phyloP scores from a whole-genome alignment of 2,329 filamentous ascomycete species.

The Fusarium torulosum region DNA sequence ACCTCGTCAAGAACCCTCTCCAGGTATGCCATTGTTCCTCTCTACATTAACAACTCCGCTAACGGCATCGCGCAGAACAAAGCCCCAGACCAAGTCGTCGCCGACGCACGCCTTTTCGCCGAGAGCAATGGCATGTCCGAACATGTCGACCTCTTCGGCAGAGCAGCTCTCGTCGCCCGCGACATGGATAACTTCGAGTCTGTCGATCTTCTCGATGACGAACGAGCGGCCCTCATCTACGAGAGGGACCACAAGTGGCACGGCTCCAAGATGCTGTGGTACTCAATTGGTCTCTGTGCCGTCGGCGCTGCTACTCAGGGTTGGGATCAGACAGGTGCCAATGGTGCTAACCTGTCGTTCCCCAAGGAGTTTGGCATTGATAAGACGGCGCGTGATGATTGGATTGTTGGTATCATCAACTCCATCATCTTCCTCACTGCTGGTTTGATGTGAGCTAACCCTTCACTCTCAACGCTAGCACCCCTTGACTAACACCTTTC shows the following conservation, averaged over 20 bases:
- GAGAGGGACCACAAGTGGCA: constrained; percentile 76
- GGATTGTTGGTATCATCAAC: constrained; percentile 76
- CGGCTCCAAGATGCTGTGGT: constrained; percentile 71
- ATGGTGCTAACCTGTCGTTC: constrained; percentile 73
- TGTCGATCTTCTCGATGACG: constrained; percentile 29
- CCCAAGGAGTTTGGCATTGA: constrained; percentile 59
- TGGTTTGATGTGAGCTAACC: constrained; percentile 44
- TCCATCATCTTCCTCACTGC: constrained; percentile 48
- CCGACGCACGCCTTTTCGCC: constrained; percentile 17
- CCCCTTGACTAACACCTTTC: neutral
- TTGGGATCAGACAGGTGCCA: constrained; percentile 74
- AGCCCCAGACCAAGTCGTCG: constrained; percentile 11
- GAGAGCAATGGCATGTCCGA: constrained; percentile 30
- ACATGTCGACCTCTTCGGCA: constrained; percentile 21
- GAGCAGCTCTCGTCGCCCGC: constrained; percentile 25
- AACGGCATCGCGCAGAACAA: neutral
- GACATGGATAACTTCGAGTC: constrained; percentile 16
- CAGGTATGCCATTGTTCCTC: neutral
- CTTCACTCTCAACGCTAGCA: rapidly evolving
- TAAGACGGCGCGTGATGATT: constrained; percentile 48
- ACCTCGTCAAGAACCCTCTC: constrained; percentile 21
- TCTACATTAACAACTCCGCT: neutral
- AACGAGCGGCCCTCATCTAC: constrained; percentile 63
- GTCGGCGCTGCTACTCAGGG: constrained; percentile 76
- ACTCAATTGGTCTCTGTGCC: constrained; percentile 75